Percentiles rank a stretch among this genome's conserved stretches.
These are phyloP conservation scores for Singerocomus rubriflavus DNA, from an alignment of 1,284 basidiomycete genomes.

Conservation along the genomic window DNA sequence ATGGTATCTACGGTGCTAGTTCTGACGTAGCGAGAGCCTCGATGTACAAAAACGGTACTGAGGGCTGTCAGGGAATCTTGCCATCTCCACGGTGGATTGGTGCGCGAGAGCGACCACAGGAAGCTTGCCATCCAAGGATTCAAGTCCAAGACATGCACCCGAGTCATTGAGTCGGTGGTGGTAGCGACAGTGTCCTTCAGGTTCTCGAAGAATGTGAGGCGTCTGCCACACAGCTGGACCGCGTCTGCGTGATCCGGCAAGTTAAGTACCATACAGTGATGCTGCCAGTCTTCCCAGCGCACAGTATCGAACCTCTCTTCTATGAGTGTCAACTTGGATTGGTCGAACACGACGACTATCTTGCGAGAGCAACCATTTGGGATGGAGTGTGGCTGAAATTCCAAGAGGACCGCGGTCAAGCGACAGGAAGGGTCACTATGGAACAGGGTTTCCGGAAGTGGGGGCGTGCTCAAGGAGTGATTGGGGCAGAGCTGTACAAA, in stretches of 20 bases:
- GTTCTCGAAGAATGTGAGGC: conserved; percentile 33
- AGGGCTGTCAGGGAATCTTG: conserved; percentile 23
- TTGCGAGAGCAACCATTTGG: conserved; percentile 35
- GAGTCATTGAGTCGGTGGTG: conserved; percentile 19
- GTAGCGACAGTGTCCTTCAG: conserved; percentile 12
- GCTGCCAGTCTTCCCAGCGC: conserved; percentile 34
- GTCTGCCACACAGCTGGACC: conserved; percentile 31
- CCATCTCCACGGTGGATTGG: conserved; percentile 33
- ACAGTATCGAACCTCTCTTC: conserved; percentile 21
- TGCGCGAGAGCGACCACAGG: conserved; percentile 28
- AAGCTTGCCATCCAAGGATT: conserved; percentile 29
- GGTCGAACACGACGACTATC: conserved; percentile 30
- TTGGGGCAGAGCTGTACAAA: conserved; percentile 34
- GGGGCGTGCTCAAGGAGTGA: conserved; percentile 15
- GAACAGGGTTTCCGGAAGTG: conserved; percentile 28
- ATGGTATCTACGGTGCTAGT: conserved; percentile 32
- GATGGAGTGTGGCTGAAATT: conserved; percentile 26
- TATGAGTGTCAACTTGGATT: conserved; percentile 21
- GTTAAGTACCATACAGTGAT: conserved; percentile 33
- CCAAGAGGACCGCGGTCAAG: conserved; percentile 27
- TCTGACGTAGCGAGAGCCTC: conserved; percentile 27
- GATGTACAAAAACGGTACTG: conserved; percentile 30
- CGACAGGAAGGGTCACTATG: conserved; percentile 28
- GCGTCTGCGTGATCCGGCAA: conserved; percentile 32
- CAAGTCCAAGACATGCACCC: conserved; percentile 32